Percentiles rank a stretch among this genome's conserved stretches.
Evolutionary conservation across 2,329 filamentous ascomycete genomes (phyloP).

Genomic region (Scedosporium minutisporum): DNA sequence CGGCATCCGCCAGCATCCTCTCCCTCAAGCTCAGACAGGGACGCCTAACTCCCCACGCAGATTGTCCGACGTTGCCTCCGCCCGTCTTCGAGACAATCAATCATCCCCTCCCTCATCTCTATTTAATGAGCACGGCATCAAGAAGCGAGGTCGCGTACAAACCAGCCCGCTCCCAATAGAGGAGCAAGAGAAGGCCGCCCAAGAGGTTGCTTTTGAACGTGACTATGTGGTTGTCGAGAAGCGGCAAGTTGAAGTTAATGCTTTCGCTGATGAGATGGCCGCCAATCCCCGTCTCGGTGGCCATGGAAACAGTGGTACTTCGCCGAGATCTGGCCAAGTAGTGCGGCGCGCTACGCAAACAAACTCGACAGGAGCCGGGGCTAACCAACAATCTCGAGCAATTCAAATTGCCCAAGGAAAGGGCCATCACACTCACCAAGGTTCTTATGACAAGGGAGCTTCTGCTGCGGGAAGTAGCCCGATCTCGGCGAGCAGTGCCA

Average conservation of each 20-base stretch:
- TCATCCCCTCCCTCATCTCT: conserved; percentile 16
- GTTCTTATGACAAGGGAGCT: conserved; percentile 61
- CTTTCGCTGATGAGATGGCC: conserved; percentile 88
- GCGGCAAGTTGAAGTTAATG: conserved; percentile 90
- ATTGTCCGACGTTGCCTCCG: conserved; percentile 23
- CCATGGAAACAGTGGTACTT: conserved; percentile 16
- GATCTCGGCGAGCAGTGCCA: conserved; percentile 72
- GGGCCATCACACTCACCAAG: conserved; percentile 61
- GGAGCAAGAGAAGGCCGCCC: conserved; percentile 60
- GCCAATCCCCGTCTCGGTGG: conserved; percentile 57
- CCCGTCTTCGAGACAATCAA: neutral
- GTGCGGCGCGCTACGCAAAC: conserved; percentile 71
- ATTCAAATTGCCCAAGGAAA: conserved; percentile 66
- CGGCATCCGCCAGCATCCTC: conserved; percentile 34
- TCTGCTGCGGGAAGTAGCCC: conserved; percentile 48
- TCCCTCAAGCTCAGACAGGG: conserved; percentile 28
- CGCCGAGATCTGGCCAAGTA: conserved; percentile 52
- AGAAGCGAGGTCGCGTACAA: conserved; percentile 15
- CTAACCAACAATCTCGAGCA: conserved; percentile 57
- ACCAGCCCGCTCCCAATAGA: conserved; percentile 30
- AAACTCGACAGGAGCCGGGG: conserved; percentile 49
- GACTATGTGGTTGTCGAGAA: conserved; percentile 97
- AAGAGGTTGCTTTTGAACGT: conserved; percentile 82
- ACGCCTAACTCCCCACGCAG: conserved; percentile 37
- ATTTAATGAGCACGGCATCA: conserved; percentile 23